A percentile compares a stretch with the other conserved stretches of the same genome.
phyloP scores from a whole-genome alignment of 495 filamentous ascomycete genomes.

The Podospora fimiseda region DNA sequence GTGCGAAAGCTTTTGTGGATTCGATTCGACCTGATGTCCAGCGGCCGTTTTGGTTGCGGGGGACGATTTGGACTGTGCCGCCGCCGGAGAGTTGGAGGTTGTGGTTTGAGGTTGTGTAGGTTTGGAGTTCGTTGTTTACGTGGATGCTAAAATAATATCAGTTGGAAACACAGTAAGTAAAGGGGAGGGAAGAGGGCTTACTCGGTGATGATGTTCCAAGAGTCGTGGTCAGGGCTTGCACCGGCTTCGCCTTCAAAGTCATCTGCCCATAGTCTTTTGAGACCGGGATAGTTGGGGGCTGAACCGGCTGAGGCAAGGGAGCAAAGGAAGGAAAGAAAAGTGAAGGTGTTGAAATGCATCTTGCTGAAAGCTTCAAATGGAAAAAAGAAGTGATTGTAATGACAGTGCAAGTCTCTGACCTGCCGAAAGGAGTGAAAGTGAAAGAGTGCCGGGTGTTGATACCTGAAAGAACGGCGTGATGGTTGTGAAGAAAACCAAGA shows the following conservation, averaged over 20 bases:
- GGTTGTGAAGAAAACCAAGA: not conserved
- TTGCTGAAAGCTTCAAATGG: not conserved
- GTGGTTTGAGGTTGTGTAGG: conserved; percentile 34
- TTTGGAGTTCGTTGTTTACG: conserved; percentile 41
- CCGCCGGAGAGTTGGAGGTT: conserved; percentile 45
- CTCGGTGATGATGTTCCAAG: conserved; percentile 36
- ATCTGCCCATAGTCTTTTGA: conserved; percentile 25
- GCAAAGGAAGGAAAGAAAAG: conserved; percentile 17
- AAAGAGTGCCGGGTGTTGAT: not conserved
- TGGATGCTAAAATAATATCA: conserved; percentile 20
- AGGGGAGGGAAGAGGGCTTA: conserved; percentile 5
- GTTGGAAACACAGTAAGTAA: not conserved
- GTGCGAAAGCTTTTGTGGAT: conserved; percentile 36
- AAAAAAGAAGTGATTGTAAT: not conserved
- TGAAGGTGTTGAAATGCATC: conserved; percentile 15
- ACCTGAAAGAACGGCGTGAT: not conserved
- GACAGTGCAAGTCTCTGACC: not conserved
- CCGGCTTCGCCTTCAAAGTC: conserved; percentile 21
- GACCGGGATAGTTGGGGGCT: conserved; percentile 19
- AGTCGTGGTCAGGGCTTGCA: conserved; percentile 12
- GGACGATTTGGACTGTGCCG: conserved; percentile 40
- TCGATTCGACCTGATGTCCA: conserved; percentile 51
- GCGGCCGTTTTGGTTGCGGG: conserved; percentile 30
- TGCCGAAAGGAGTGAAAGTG: not conserved
- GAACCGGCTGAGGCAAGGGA: conserved; percentile 20